phyloP scores from a whole-genome alignment of 495 filamentous ascomycete species.

The Lasiosphaeriaceae sp. region DNA sequence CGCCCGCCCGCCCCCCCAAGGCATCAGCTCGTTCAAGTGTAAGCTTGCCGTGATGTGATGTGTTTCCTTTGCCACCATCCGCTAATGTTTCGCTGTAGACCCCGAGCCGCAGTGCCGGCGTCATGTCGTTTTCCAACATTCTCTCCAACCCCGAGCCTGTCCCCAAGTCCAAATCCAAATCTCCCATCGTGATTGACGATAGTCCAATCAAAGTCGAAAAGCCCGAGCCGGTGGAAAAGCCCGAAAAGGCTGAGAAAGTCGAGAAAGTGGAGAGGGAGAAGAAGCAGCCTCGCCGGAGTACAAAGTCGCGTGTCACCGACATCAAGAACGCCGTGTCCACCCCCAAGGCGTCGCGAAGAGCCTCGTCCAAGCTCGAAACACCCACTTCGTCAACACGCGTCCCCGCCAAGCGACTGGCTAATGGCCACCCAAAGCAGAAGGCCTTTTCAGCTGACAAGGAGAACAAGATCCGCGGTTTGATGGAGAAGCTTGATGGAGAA shows the following conservation, averaged over 20 bases:
- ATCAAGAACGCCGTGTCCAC: constrained; percentile 35
- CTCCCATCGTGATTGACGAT: constrained; percentile 28
- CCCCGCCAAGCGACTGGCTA: constrained; percentile 47
- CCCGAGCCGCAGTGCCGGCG: constrained; percentile 65
- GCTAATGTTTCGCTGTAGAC: constrained; percentile 42
- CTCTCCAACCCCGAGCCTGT: constrained; percentile 69
- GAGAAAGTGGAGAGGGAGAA: constrained; percentile 24
- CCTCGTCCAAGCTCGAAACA: constrained; percentile 40
- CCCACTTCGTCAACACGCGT: constrained; percentile 42
- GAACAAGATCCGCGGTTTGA: constrained; percentile 59
- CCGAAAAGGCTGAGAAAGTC: constrained; percentile 2
- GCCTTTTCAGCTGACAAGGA: constrained; percentile 60
- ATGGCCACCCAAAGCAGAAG: constrained; percentile 50
- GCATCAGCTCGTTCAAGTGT: constrained; percentile 31
- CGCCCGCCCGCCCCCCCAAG: constrained; percentile 29
- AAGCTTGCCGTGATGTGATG: constrained; percentile 25
- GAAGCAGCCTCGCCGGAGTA: constrained; percentile 36
- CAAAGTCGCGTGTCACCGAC: constrained; percentile 40
- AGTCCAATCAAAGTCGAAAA: constrained; percentile 19
- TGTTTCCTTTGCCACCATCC: constrained; percentile 6
- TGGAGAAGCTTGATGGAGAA: constrained; percentile 65
- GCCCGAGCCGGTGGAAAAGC: constrained; percentile 19
- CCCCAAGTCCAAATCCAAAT: constrained; percentile 43
- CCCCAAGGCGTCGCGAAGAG: constrained; percentile 38
- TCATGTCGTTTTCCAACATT: constrained; percentile 91